phyloP scores from a whole-genome alignment of 495 filamentous ascomycete species.

The Apodospora peruviana region DNA sequence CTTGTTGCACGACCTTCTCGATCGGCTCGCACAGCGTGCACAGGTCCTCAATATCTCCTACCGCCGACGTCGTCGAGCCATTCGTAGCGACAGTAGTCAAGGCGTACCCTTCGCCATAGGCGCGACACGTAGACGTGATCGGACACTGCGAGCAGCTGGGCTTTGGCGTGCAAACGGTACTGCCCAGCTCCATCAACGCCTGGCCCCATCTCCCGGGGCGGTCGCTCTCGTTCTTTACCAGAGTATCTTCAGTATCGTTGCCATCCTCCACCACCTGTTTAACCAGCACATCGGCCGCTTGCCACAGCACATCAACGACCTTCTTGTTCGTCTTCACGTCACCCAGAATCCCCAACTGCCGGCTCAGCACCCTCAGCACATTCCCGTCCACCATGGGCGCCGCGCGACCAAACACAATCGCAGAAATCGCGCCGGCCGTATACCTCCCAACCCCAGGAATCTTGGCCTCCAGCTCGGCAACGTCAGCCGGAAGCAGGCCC shows the following conservation, averaged over 20 bases:
- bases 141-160: conserved; percentile 39
- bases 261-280: conserved; percentile 28
- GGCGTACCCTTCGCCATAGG: conserved; percentile 31
- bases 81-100: conserved; percentile 1
- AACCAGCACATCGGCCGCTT: conserved; percentile 34
- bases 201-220: conserved; percentile 41
- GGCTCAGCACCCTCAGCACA: conserved; percentile 38
- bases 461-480: conserved; percentile 22
- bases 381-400: conserved; percentile 46
- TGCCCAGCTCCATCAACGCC: conserved; percentile 44
- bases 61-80: neutral
- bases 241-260: conserved; percentile 1
- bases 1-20: conserved; percentile 15
- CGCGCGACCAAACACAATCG: conserved; percentile 39
- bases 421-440: conserved; percentile 41
- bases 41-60: conserved; percentile 36
- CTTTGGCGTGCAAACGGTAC: conserved; percentile 42
- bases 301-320: conserved; percentile 36
- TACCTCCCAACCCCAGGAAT: conserved; percentile 43
- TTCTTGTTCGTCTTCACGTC: conserved; percentile 35
- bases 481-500: conserved; percentile 28
- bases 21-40: conserved; percentile 34
- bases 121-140: conserved; percentile 35
- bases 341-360: conserved; percentile 35
- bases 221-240: conserved; percentile 19